These are phyloP conservation scores for Hymenoscyphus salicellus DNA, from an alignment of 2,329 filamentous ascomycete species.

Conservation along the genomic window DNA sequence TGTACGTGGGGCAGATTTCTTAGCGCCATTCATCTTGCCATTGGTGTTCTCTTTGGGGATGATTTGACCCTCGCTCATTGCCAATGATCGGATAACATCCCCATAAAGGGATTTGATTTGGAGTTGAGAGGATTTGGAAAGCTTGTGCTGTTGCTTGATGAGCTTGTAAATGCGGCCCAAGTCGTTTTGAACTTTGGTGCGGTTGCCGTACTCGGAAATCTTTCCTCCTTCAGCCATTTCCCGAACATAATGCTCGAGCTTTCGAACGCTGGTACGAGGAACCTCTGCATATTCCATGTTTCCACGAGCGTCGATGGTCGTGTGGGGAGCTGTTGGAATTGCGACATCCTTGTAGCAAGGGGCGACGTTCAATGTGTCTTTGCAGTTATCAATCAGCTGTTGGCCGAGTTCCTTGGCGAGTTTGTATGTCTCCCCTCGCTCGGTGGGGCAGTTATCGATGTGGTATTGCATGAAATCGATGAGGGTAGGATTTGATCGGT, in stretches of 20 bases:
- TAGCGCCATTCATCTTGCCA: constrained; percentile 52
- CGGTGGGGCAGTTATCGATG: constrained; percentile 96
- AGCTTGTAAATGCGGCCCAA: constrained; percentile 94
- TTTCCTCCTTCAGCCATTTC: constrained; percentile 99
- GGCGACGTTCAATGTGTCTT: constrained; percentile 77
- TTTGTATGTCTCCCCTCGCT: constrained; percentile 94
- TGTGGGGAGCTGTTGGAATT: constrained; percentile 85
- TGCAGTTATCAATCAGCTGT: constrained; percentile 96
- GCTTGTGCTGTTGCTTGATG: constrained; percentile 96
- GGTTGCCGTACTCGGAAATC: constrained; percentile 97
- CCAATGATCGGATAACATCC: constrained; percentile 88
- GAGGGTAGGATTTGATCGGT: constrained; percentile 91
- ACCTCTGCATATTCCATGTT: constrained; percentile 91
- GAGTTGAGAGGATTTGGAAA: constrained; percentile 91
- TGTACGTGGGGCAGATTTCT: constrained; percentile 50
- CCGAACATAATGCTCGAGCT: constrained; percentile 96
- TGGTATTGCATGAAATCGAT: constrained; percentile 99
- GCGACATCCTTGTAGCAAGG: constrained; percentile 96
- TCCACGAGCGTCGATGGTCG: constrained; percentile 86
- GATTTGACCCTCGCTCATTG: constrained; percentile 98
- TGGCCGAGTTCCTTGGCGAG: constrained; percentile 93
- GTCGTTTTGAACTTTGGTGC: constrained; percentile 96
- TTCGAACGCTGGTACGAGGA: constrained; percentile 83
- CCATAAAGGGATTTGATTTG: constrained; percentile 95
- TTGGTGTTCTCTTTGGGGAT: constrained; percentile 76